Evolutionary conservation across 805 yeast genomes (phyloP).

Genomic region (Brettanomyces custersianus): DNA sequence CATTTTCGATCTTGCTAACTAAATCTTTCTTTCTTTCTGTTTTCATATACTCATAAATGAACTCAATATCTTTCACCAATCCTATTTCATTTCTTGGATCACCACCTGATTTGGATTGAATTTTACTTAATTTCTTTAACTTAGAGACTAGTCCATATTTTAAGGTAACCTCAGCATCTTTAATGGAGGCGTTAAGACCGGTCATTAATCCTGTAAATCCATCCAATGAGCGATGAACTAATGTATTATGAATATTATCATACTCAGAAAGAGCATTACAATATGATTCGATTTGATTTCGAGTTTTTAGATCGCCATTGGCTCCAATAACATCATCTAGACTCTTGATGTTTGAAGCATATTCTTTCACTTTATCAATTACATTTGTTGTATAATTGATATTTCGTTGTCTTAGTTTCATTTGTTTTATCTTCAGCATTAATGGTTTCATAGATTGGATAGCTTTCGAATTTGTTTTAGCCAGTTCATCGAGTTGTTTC

Average conservation of each 20-base stretch:
- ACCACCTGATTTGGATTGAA: not conserved
- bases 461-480: slow-evolving; percentile 45
- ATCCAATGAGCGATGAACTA: slow-evolving; percentile 21
- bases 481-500: slow-evolving; percentile 44
- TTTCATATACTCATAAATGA: slow-evolving; percentile 39
- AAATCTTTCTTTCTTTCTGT: slow-evolving; percentile 19
- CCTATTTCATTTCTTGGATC: slow-evolving; percentile 28
- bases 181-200: slow-evolving; percentile 47
- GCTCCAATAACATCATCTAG: slow-evolving; percentile 28
- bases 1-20: slow-evolving; percentile 30
- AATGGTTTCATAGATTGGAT: slow-evolving; percentile 64
- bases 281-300: slow-evolving; percentile 33
- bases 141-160: slow-evolving; percentile 39
- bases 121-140: slow-evolving; percentile 23
- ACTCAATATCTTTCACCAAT: slow-evolving; percentile 27
- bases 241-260: slow-evolving; percentile 19
- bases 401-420: slow-evolving; percentile 47
- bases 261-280: slow-evolving; percentile 26
- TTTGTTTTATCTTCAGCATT: slow-evolving; percentile 47
- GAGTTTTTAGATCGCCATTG: slow-evolving; percentile 21
- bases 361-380: slow-evolving; percentile 34
- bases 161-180: slow-evolving; percentile 47
- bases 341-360: slow-evolving; percentile 28
- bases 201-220: slow-evolving; percentile 62
- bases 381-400: slow-evolving; percentile 45